Conservation (phyloP, 176 grass and related monocot species). For the Chrysopogon serrulatus region DNA sequence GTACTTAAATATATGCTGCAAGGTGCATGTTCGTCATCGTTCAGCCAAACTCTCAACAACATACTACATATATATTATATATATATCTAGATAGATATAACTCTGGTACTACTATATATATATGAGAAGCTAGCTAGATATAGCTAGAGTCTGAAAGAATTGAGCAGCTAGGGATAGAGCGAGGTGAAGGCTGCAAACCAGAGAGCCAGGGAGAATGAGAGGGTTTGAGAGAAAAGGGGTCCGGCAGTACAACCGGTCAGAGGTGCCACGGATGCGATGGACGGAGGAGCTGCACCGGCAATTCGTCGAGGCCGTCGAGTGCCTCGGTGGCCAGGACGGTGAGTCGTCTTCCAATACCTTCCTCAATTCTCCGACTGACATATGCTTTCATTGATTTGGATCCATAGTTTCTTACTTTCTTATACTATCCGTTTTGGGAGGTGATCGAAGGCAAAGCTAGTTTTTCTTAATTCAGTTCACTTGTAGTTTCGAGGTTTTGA, state of each 20-base stretch:
- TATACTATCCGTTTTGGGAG: neutral
- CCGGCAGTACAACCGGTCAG: slow-evolving; percentile 86
- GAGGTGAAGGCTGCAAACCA: neutral
- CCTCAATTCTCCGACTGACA: neutral
- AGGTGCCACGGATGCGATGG: slow-evolving; percentile 76
- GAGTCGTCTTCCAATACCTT: slow-evolving; percentile 25
- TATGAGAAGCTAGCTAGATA: slow-evolving; percentile 20
- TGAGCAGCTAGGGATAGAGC: neutral
- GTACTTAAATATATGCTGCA: slow-evolving; percentile 26
- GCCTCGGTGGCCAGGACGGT: slow-evolving; percentile 77
- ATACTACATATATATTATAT: neutral
- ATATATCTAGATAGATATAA: neutral
- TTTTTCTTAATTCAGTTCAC: neutral
- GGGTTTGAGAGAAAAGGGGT: slow-evolving; percentile 64
- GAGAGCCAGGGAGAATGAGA: slow-evolving; percentile 25
- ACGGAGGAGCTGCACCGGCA: slow-evolving; percentile 84
- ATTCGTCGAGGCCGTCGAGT: slow-evolving; percentile 70
- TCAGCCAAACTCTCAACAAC: neutral
- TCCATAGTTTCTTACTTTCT: neutral
- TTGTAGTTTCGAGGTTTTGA: neutral
- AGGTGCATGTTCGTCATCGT: slow-evolving; percentile 3
- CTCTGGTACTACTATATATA: neutral
- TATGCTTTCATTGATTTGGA: neutral
- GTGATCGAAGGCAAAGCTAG: neutral
- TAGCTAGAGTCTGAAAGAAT: slow-evolving; percentile 20